phyloP scores from a whole-genome alignment of 1,284 basidiomycete species.

The Agroathelia rolfsii region DNA sequence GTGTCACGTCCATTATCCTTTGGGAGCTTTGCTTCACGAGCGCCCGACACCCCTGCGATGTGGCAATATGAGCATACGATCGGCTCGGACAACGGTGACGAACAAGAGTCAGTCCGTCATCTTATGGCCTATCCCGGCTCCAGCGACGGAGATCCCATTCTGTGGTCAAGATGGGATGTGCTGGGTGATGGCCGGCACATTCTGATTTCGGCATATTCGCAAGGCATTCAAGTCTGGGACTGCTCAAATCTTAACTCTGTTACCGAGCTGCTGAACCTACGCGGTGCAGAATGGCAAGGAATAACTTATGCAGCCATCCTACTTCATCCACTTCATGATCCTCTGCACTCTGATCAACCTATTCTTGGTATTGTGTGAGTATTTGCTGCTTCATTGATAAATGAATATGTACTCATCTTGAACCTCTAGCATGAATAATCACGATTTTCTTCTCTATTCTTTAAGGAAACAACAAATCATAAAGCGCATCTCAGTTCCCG shows the following conservation, averaged over 20 bases:
- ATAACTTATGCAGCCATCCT: constrained; percentile 37
- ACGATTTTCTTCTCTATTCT: constrained; percentile 44
- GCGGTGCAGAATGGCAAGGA: constrained; percentile 24
- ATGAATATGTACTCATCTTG: constrained; percentile 3
- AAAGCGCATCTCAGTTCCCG: constrained; percentile 34
- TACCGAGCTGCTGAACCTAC: constrained; percentile 42
- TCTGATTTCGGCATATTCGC: constrained; percentile 48
- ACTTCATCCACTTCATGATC: constrained; percentile 25
- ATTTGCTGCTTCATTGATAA: constrained; percentile 4
- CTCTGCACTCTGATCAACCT: constrained; percentile 28
- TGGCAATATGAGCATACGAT: constrained; percentile 10
- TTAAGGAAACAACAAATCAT: constrained; percentile 44
- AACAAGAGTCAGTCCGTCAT: constrained; percentile 11
- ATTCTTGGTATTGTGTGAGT: constrained; percentile 51
- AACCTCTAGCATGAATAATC: constrained; percentile 13
- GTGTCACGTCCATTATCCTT: constrained; percentile 40
- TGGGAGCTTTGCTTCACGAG: constrained; percentile 24
- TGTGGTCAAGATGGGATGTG: constrained; percentile 24
- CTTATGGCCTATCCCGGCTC: constrained; percentile 16
- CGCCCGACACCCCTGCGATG: not conserved
- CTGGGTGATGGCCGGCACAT: constrained; percentile 30
- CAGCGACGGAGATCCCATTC: constrained; percentile 20
- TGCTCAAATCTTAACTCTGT: constrained; percentile 47
- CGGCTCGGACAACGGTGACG: constrained; percentile 18
- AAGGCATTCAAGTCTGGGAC: constrained; percentile 63